Percentiles rank a stretch among this genome's conserved stretches.
Evolutionary conservation across 768 basidiomycete species (phyloP).

Genomic region (Leccinum ochraceum): DNA sequence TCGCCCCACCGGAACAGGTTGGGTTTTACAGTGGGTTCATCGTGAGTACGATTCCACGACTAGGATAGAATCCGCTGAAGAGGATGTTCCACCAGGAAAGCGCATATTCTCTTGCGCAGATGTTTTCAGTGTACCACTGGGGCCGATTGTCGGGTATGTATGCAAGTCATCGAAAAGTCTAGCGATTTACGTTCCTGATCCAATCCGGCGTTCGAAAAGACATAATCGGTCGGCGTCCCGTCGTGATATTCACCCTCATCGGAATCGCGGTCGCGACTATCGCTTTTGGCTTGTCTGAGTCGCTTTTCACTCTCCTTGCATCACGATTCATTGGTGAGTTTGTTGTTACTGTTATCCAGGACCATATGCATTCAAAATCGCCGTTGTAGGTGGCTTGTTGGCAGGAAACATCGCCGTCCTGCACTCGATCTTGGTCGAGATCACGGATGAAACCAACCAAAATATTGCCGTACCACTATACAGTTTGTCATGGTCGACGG

Average conservation of each 20-base stretch:
- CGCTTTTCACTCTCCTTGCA: conserved; percentile 5
- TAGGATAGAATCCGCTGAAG: not conserved
- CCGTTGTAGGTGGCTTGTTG: conserved; percentile 9
- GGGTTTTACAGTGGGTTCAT: conserved; percentile 11
- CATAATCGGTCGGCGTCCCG: conserved; percentile 4
- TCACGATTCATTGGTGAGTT: conserved; percentile 10
- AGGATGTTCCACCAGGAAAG: conserved; percentile 1
- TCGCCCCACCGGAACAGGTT: conserved; percentile 8
- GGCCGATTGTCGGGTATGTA: conserved; percentile 10
- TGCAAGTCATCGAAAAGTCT: not conserved
- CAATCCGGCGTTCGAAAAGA: not conserved
- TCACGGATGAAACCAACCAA: conserved; percentile 17
- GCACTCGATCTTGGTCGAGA: conserved; percentile 12
- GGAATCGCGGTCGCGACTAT: conserved; percentile 7
- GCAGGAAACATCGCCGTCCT: conserved; percentile 13
- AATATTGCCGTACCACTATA: conserved; percentile 15
- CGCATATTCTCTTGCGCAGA: conserved; percentile 3
- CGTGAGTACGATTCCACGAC: not conserved
- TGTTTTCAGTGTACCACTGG: conserved; percentile 11
- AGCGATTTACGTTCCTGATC: not conserved
- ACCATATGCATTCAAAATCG: not conserved
- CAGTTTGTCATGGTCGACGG: conserved; percentile 11
- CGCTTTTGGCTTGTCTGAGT: conserved; percentile 14
- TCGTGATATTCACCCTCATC: conserved; percentile 2
- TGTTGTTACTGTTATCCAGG: not conserved